Percentiles rank a stretch among this genome's conserved stretches.
Conservation (phyloP, 2,329 filamentous ascomycete species). For the Alternaria rosae region DNA sequence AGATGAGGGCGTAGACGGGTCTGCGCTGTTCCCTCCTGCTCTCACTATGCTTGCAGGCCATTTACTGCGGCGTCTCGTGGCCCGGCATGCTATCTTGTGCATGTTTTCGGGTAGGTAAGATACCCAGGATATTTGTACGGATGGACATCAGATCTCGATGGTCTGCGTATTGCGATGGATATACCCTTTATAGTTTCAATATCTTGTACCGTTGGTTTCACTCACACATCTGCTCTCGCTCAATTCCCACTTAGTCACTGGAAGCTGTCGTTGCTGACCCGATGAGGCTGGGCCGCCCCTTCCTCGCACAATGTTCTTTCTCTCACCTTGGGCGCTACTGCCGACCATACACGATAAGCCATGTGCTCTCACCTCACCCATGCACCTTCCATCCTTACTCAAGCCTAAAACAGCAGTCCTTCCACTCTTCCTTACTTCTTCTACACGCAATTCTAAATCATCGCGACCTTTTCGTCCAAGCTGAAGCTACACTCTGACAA, state of each 20-base stretch:
- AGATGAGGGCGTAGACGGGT: slow-evolving; percentile 9
- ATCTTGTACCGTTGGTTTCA: background rate
- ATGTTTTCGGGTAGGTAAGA: slow-evolving; percentile 5
- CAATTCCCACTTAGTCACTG: background rate
- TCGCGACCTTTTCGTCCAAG: background rate
- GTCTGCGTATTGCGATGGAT: slow-evolving; percentile 17
- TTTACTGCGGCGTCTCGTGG: background rate
- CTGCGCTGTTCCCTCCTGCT: background rate
- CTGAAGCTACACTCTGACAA: background rate
- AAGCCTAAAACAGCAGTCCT: background rate
- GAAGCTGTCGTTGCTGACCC: background rate
- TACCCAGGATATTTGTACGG: slow-evolving; percentile 16
- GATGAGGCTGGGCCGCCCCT: background rate
- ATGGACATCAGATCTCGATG: slow-evolving; percentile 4
- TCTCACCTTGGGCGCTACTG: background rate
- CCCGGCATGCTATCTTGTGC: background rate
- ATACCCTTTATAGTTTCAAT: slow-evolving; percentile 24
- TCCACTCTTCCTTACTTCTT: background rate
- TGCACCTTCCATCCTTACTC: background rate
- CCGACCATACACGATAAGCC: background rate
- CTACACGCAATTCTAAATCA: background rate
- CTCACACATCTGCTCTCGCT: background rate
- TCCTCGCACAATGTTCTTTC: background rate
- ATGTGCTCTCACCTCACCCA: background rate
- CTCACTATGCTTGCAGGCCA: slow-evolving; percentile 1